Conservation (phyloP, 495 filamentous ascomycete genomes). For the Penicillium soppii region DNA sequence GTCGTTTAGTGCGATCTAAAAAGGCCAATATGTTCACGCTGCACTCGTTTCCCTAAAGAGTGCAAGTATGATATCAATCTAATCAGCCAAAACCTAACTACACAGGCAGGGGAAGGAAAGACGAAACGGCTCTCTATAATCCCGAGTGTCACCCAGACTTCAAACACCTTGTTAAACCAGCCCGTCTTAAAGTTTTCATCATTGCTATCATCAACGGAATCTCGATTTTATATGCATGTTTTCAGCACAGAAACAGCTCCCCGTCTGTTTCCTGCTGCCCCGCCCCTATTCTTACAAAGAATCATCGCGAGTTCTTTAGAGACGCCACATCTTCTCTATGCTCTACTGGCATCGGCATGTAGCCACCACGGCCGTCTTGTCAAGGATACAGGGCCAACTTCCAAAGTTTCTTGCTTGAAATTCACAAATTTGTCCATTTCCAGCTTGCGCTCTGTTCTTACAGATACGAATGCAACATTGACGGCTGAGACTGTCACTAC, state of each 20-base stretch:
- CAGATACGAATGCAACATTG: conserved; percentile 5
- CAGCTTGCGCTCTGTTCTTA: conserved; percentile 19
- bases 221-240: conserved; percentile 27
- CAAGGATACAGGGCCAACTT: conserved; percentile 10
- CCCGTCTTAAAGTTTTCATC: conserved; percentile 19
- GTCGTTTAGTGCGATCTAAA: conserved; percentile 26
- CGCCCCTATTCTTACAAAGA: conserved; percentile 21
- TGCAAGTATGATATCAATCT: conserved; percentile 27
- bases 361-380: conserved; percentile 33
- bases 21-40: conserved; percentile 28
- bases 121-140: neutral
- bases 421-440: conserved; percentile 35
- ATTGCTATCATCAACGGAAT: conserved; percentile 20
- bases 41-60: conserved; percentile 26
- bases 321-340: conserved; percentile 31
- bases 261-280: conserved; percentile 28
- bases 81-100: conserved; percentile 4
- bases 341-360: conserved; percentile 26
- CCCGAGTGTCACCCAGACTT: neutral
- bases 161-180: conserved; percentile 8
- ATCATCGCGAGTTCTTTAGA: conserved; percentile 25
- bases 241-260: conserved; percentile 29
- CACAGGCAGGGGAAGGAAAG: neutral
- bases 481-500: conserved; percentile 26
- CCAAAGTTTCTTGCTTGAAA: conserved; percentile 18